Evolutionary conservation across 257 asterid species (phyloP).

Genomic region (Thymus mandschuricus): DNA sequence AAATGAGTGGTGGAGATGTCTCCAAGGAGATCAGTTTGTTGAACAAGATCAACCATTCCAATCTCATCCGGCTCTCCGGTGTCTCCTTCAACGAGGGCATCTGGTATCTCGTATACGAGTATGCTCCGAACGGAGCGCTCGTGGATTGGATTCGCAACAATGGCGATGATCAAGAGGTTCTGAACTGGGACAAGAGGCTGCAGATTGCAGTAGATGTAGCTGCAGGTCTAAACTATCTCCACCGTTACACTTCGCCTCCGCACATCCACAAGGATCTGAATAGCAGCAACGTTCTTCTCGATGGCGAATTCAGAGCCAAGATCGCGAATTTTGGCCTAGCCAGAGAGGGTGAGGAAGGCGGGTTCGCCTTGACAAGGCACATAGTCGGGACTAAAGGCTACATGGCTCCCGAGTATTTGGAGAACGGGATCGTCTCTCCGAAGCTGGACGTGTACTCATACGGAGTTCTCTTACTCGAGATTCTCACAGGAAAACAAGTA

Average conservation of each 20-base stretch:
- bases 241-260: constrained; percentile 75
- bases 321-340: constrained; percentile 71
- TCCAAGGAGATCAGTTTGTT: constrained; percentile 68
- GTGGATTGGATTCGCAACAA: constrained; percentile 52
- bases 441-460: constrained; percentile 88
- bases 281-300: constrained; percentile 67
- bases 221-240: constrained; percentile 84
- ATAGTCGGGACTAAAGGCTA: constrained; percentile 93
- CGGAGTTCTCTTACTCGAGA: constrained; percentile 80
- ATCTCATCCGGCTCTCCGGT: constrained; percentile 84
- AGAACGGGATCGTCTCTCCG: constrained; percentile 76
- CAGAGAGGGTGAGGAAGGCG: constrained; percentile 71
- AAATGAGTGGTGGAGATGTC: constrained; percentile 80
- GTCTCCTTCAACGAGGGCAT: constrained; percentile 71
- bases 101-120: constrained; percentile 89
- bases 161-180: constrained; percentile 23
- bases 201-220: constrained; percentile 80
- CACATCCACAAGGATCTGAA: constrained; percentile 82
- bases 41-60: constrained; percentile 86
- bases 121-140: constrained; percentile 71
- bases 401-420: constrained; percentile 98
- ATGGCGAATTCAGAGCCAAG: constrained; percentile 70
- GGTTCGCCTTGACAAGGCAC: constrained; percentile 82
- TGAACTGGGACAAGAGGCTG: constrained; percentile 66
- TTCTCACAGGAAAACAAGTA: constrained; percentile 76